Base-by-base conservation (phyloP, 139 green algal genomes). In the Chlorella sp. region DNA sequence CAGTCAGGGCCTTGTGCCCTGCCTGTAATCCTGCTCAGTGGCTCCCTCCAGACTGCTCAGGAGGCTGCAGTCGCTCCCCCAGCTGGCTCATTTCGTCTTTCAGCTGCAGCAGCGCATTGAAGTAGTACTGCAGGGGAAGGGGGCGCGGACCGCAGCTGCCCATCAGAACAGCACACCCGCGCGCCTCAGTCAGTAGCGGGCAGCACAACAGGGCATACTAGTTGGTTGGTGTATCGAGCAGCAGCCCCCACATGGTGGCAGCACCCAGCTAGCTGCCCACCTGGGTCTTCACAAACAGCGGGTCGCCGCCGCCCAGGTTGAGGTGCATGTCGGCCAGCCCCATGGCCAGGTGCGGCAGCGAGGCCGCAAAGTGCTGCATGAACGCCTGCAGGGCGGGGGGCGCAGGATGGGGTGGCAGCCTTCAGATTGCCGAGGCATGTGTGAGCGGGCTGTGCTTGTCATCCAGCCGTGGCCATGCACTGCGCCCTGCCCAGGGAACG, bases 261-360 rank as follows among this genome's bases (percentile, higher is more conserved):
- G 67, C 5, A 24, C 36, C 36, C 38, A 75, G 16, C 11, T 7
- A 54, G 43, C 43, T 24, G 44, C 72, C 5, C 48, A 44, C 74
- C 74, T 76, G 79, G 41, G 43, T 62, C 54, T 81, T 60, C 16
- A 73, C 73, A 32, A 80, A 80, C 20, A 26, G 22, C 30, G 38
- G 69, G 72, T 81, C 56, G 16, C 38, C 28, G 41, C 68, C 70
- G 4, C 81, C 81, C 22, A 44, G 72, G 9, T 19, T 43, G 34
- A 69, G 54, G 72, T 86, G 81, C 70, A 86, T 19, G 56, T 86
- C 81, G n/a, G 81, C 70, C 38, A 81, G 56, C 54, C 56, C 72
- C 81, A 86, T 80, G 38, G 81, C 81, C 70, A 86, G 40, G 54
- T 86, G 81, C 19, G 81, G 81, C 81, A 86, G 51, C 38, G 43